Conservation (phyloP, 177 flowering plant species). For the Tripterygium wilfordii region DNA sequence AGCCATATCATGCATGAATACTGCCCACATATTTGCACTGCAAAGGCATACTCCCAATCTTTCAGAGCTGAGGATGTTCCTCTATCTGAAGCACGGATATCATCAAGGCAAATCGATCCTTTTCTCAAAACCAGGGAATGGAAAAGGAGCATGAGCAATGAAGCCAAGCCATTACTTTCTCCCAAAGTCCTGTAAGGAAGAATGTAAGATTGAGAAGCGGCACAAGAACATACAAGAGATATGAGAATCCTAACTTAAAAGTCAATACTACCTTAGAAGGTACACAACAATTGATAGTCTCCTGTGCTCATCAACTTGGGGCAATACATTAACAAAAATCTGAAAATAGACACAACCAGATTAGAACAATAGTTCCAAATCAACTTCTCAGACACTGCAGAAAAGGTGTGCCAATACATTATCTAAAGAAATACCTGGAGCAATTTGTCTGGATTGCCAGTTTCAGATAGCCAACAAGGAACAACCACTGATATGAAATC, state of each 20-base stretch:
- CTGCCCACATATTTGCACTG: slow-evolving; percentile 59
- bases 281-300: slow-evolving; percentile 52
- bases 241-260: neutral
- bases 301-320: slow-evolving; percentile 70
- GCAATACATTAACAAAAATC: slow-evolving; percentile 66
- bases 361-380: slow-evolving; percentile 1
- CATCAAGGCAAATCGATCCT: slow-evolving; percentile 14
- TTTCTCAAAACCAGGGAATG: slow-evolving; percentile 52
- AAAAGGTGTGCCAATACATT: neutral
- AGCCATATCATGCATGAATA: slow-evolving; percentile 85
- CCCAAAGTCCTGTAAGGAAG: slow-evolving; percentile 61
- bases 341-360: slow-evolving; percentile 19
- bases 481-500: slow-evolving; percentile 64
- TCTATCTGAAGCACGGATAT: slow-evolving; percentile 7
- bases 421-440: slow-evolving; percentile 53
- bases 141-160: slow-evolving; percentile 68
- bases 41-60: slow-evolving; percentile 82
- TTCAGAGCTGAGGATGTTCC: slow-evolving; percentile 13
- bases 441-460: slow-evolving; percentile 32
- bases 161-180: slow-evolving; percentile 51
- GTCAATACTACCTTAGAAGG: slow-evolving; percentile 53
- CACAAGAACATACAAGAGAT: neutral
- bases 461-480: slow-evolving; percentile 73
- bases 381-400: neutral
- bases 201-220: slow-evolving; percentile 11